phyloP scores from a whole-genome alignment of 2,329 filamentous ascomycete species.

The Bimuria novae-zelandiae region DNA sequence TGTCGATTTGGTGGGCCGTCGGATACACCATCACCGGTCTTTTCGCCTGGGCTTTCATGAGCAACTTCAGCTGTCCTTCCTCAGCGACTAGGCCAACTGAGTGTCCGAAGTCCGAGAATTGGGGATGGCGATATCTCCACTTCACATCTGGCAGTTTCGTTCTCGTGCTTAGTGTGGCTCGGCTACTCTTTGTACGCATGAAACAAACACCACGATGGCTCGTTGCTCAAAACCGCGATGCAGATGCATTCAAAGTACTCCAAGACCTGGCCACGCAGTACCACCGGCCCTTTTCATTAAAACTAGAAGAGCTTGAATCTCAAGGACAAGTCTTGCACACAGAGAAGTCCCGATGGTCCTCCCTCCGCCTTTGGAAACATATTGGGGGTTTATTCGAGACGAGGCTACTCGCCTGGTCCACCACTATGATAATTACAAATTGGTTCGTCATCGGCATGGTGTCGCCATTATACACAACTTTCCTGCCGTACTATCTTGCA shows the following conservation, averaged over 20 bases:
- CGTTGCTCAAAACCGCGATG: conserved; percentile 28
- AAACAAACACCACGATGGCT: conserved; percentile 28
- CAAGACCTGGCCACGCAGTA: conserved; percentile 21
- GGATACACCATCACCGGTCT: conserved; percentile 29
- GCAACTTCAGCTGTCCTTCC: conserved; percentile 21
- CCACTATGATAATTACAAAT: conserved; percentile 24
- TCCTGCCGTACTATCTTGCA: conserved; percentile 21
- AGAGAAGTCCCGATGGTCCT: conserved; percentile 27
- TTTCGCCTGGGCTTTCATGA: conserved; percentile 47
- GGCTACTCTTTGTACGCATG: conserved; percentile 24
- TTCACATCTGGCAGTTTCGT: conserved; percentile 26
- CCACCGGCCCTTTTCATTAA: conserved; percentile 19
- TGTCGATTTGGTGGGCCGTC: conserved; percentile 29
- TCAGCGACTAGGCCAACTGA: conserved; percentile 15
- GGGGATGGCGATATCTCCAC: conserved; percentile 32
- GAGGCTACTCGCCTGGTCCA: conserved; percentile 22
- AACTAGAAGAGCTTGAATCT: conserved; percentile 17
- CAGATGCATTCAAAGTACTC: conserved; percentile 21
- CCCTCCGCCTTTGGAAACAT: conserved; percentile 24
- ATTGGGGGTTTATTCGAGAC: conserved; percentile 28
- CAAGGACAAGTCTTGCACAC: conserved; percentile 26
- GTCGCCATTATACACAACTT: conserved; percentile 16
- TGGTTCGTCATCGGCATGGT: conserved; percentile 29
- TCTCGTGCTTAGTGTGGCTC: conserved; percentile 21
- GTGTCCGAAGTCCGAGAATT: conserved; percentile 17